Base-by-base conservation (phyloP, 129 eudicot genomes). In the Oenanthe sinensis region DNA sequence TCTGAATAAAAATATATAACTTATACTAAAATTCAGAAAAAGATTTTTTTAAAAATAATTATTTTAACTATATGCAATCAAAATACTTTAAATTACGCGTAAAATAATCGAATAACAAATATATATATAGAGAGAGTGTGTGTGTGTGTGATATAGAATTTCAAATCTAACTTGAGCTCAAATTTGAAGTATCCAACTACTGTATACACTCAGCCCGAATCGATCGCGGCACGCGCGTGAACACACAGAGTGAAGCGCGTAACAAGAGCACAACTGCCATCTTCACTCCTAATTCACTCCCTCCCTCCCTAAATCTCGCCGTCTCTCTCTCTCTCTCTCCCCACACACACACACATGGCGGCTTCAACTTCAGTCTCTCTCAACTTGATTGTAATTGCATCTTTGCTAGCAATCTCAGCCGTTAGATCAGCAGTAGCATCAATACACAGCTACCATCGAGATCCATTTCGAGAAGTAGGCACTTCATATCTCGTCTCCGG, bases 381-480 rank as follows among this genome's bases (percentile, higher is more conserved):
- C 71, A 52, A 71, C 74, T 24, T 77, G 77, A 71, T 76, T 87
- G 39, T 78, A 58, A 12, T 80, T 9, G 28, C 78, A 71, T 44
- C 81, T 33, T 33, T 40, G 5, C 45, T 82, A 4, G 78, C 83
- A 79, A 8, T 81, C 76, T 76, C 81, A 36, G 78, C 81, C 62
- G 74, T 84, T 73, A 73, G 86, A 76, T 84, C 89, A 85, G 82
- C 91, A 69, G 81, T 85, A 63, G 96, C 95, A 49, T 96, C 99
- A 52, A 71, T 96, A 77, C 99, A 96, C 88, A 86, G 78, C 86
- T 96, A 96, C 91, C 79, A 77, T 77, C 90, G 87, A 78, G 94
- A 92, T 87, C 91, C 87, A 40, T 86, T 96, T 90, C 84, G 88
- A 72, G 99, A 96, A 84, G 99, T 96, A 80, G 99, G 99, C 15